Evolutionary conservation across 345 rosid genomes (phyloP), one percentile per base, ranked within the genome.

Genomic region (Rhodamnia rubescens): DNA sequence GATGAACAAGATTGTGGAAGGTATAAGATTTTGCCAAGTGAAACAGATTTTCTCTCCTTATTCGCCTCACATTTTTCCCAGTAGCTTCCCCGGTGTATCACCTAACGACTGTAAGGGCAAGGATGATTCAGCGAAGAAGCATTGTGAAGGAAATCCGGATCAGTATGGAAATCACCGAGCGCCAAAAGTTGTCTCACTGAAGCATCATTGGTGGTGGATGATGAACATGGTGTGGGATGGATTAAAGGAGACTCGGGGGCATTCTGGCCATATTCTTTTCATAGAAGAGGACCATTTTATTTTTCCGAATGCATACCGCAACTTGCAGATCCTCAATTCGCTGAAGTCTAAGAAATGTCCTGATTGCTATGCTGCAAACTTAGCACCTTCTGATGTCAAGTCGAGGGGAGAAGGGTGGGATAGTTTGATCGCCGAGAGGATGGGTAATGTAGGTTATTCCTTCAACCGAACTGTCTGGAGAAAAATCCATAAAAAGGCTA

Each of bases 131-230:
- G 84, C 52, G 4, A 89, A 82, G 91, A 92, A 89, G 81, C 91
- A 78, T 47, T 97, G 99, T 84, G 26, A 84, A 12, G 99, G 99
- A 36, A 93, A 90, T 90, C 94, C 98, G 1, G 99, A 97, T 91
- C 99, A 97, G 91, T 97, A 94, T 88, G 99, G 99, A 86, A 92
- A 97, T 88, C 97, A 97, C 54, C 86, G 99, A 59, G 93, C 94
- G 27, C 94, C 98, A 3, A 94, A 92, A 89, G 93, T 96, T 53
- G 99, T 96, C 57, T 94, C 99, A 15, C 88, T 97, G 93, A 97
- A 97, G 94, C 99, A 97, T 90, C 99, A 97, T 83, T 97, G 99
- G 99, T 97, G 99, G 99, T 97, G 99, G 99, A 96, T 97, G 99
- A 97, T 97, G 99, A 97, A 97, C 88, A 94, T 95, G 0, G 94